Evolutionary conservation across 139 green algal species (phyloP).

Genomic region (Eudorina sp.): DNA sequence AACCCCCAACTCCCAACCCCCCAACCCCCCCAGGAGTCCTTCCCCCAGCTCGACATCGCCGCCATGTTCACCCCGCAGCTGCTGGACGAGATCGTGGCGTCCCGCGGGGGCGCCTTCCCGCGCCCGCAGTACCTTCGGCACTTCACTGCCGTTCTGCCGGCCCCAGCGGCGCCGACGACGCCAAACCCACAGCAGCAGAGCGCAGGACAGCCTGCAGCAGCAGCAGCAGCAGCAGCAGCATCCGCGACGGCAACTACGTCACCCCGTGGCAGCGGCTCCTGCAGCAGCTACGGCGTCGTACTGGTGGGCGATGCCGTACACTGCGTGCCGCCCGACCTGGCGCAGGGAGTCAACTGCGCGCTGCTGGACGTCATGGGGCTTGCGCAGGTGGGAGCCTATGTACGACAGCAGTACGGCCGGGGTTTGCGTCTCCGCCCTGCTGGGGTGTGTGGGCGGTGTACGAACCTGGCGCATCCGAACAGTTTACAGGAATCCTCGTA

Average conservation of each 20-base stretch:
- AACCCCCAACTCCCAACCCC: too few species aligned
- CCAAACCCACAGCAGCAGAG: background rate
- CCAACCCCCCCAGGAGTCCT: conserved; percentile 42
- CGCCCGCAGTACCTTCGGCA: conserved; percentile 32
- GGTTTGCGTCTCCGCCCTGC: background rate
- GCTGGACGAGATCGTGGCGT: conserved; percentile 9
- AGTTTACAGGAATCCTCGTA: too few species aligned
- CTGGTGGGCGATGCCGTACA: conserved; percentile 54
- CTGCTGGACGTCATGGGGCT: conserved; percentile 54
- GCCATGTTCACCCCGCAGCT: background rate
- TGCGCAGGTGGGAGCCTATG: background rate
- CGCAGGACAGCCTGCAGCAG: background rate
- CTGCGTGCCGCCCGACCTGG: conserved; percentile 62
- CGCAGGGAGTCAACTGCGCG: conserved; percentile 58
- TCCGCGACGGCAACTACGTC: background rate
- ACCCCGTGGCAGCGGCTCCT: background rate
- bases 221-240: background rate
- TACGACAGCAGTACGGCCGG: background rate
- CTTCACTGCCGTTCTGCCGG: conserved; percentile 28
- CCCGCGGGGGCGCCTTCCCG: conserved; percentile 41
- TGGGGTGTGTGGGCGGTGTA: background rate
- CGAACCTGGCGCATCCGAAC: background rate
- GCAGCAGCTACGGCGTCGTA: conserved; percentile 13
- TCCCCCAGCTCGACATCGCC: conserved; percentile 31
- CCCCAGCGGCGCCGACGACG: background rate